Conservation (phyloP, 768 basidiomycete species). For the Termitomyces sp. region DNA sequence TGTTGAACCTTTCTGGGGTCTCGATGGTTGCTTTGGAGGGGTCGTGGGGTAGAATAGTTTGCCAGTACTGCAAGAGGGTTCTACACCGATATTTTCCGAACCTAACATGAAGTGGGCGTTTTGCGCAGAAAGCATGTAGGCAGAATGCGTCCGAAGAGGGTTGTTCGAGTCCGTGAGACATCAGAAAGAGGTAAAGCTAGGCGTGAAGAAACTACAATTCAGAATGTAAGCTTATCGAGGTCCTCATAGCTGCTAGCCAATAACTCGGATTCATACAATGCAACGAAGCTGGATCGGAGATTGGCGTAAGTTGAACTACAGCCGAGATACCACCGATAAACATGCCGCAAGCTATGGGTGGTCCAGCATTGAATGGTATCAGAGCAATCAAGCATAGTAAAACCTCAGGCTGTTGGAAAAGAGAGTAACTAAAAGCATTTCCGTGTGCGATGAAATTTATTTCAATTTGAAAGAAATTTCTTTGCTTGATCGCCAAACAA, state of each 20-base stretch:
- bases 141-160: slow-evolving; percentile 3
- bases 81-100: slow-evolving; percentile 18
- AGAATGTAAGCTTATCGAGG: slow-evolving; percentile 5
- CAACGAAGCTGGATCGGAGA: slow-evolving; percentile 8
- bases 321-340: neutral
- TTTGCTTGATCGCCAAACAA: neutral
- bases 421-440: too few relatives aligned
- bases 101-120: slow-evolving; percentile 9
- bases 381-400: neutral
- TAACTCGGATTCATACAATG: neutral
- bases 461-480: neutral
- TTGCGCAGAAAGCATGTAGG: slow-evolving; percentile 6
- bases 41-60: slow-evolving; percentile 10
- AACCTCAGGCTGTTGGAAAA: neutral
- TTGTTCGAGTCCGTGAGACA: slow-evolving; percentile 12
- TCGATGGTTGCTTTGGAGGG: neutral
- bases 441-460: neutral
- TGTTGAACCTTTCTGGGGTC: slow-evolving; percentile 5
- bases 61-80: slow-evolving; percentile 13
- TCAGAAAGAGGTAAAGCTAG: slow-evolving; percentile 6
- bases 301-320: neutral
- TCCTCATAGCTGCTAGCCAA: neutral
- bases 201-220: slow-evolving; percentile 5
- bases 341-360: neutral
- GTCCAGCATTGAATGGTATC: neutral